Conservation (phyloP, 257 asterid genomes). For the Nicotiana noctiflora region DNA sequence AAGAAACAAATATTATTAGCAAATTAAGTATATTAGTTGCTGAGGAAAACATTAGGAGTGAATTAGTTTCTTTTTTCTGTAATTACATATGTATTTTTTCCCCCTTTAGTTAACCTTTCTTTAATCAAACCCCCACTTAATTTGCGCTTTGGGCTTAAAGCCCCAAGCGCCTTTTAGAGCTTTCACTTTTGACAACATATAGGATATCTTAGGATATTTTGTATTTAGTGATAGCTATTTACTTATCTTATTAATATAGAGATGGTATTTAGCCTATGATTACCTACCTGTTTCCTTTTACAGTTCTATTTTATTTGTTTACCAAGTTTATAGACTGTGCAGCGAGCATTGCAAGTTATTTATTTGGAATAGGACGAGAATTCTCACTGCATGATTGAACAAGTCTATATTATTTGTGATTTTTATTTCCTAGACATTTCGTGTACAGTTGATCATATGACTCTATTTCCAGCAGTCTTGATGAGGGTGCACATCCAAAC, state of each 20-base stretch:
- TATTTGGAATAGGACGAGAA: background rate
- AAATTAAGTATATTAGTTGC: too few species aligned
- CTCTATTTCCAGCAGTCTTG: constrained; percentile 24
- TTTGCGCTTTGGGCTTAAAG: too few species aligned
- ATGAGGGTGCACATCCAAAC: constrained; percentile 23
- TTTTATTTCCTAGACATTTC: background rate
- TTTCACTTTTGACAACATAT: background rate
- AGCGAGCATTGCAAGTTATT: background rate
- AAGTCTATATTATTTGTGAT: background rate
- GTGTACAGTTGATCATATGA: background rate
- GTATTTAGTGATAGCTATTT: background rate
- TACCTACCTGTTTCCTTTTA: background rate
- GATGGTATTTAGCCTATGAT: background rate
- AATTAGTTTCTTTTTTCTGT: too few species aligned
- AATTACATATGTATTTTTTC: too few species aligned
- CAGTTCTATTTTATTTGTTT: background rate
- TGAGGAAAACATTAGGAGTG: too few species aligned
- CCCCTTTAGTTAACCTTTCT: too few species aligned
- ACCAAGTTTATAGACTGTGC: constrained; percentile 5
- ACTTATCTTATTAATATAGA: background rate
- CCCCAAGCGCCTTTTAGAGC: too few species aligned
- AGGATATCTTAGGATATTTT: background rate
- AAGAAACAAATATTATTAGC: too few species aligned
- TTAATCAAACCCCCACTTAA: too few species aligned
- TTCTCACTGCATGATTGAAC: background rate